phyloP scores from a whole-genome alignment of 108 stramenopile species.

The Skeletonema marinoi region DNA sequence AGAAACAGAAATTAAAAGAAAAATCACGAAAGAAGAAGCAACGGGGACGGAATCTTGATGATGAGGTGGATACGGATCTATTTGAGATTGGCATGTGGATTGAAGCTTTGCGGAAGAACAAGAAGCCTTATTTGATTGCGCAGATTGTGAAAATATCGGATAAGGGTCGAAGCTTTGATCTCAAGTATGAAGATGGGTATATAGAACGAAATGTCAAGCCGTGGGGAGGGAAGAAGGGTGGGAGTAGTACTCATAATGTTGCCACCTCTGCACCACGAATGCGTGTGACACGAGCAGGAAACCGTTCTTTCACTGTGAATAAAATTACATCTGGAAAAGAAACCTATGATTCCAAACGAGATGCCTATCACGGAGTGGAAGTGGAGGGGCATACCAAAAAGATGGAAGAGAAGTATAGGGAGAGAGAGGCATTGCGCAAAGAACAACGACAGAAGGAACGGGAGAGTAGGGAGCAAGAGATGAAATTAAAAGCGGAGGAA shows the following conservation, averaged over 20 bases:
- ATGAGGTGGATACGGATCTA: constrained; percentile 22
- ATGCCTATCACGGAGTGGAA: constrained; percentile 91
- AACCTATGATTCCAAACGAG: constrained; percentile 90
- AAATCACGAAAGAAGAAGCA: constrained; percentile 4
- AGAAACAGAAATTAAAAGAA: constrained; percentile 44
- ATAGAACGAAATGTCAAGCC: constrained; percentile 73
- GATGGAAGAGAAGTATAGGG: constrained; percentile 58
- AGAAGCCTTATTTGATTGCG: constrained; percentile 83
- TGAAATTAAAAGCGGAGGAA: constrained; percentile 33
- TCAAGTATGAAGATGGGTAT: constrained; percentile 84
- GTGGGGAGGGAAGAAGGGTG: constrained; percentile 19
- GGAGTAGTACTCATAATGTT: constrained; percentile 9
- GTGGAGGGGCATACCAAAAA: constrained; percentile 62
- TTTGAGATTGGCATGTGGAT: constrained; percentile 86
- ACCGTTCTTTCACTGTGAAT: constrained; percentile 41
- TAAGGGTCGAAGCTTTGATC: constrained; percentile 66
- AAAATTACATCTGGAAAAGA: constrained; percentile 60
- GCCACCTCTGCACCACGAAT: constrained; percentile 84
- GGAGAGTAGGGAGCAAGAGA: constrained; percentile 40
- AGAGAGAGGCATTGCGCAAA: constrained; percentile 72
- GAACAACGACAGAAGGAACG: constrained; percentile 55
- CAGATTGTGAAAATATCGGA: constrained; percentile 76
- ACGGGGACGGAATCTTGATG: neutral
- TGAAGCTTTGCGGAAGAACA: constrained; percentile 84
- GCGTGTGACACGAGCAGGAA: constrained; percentile 85